A percentile compares a stretch with the other conserved stretches of the same genome.
Evolutionary conservation across 1,284 basidiomycete genomes (phyloP).

Genomic region (Entoloma clypeatum): DNA sequence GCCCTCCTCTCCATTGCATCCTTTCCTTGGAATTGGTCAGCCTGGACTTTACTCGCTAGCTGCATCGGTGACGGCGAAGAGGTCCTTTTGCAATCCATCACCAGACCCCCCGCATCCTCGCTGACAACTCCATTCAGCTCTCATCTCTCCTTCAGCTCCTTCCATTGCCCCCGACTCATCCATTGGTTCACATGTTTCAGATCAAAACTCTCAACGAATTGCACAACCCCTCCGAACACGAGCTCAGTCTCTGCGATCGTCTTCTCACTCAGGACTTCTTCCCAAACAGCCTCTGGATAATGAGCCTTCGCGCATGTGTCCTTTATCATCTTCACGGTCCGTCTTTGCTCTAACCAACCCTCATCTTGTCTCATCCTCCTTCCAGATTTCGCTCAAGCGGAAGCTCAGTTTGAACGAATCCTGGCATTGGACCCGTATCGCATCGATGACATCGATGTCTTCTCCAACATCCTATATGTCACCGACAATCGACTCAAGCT

Average conservation of each 20-base stretch:
- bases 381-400: conserved; percentile 82
- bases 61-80: conserved; percentile 89
- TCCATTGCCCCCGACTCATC: conserved; percentile 63
- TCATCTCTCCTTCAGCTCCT: conserved; percentile 62
- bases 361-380: conserved; percentile 5
- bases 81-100: conserved; percentile 41
- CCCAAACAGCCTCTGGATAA: conserved; percentile 81
- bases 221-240: conserved; percentile 82
- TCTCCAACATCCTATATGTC: conserved; percentile 96
- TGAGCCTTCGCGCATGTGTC: conserved; percentile 83
- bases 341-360: conserved; percentile 20
- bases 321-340: conserved; percentile 86
- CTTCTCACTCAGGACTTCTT: conserved; percentile 73
- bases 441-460: conserved; percentile 94
- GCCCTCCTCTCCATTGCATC: conserved; percentile 74
- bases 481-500: conserved; percentile 87
- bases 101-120: conserved; percentile 23
- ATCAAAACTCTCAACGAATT: conserved; percentile 87
- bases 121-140: conserved; percentile 43
- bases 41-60: conserved; percentile 80
- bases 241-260: conserved; percentile 74
- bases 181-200: conserved; percentile 84
- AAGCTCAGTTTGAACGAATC: conserved; percentile 80
- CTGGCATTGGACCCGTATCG: conserved; percentile 81
- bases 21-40: conserved; percentile 96